Evolutionary conservation across 2,329 filamentous ascomycete species (phyloP), one percentile per base, ranked within the genome.

Genomic region (Diaporthe sp.): DNA sequence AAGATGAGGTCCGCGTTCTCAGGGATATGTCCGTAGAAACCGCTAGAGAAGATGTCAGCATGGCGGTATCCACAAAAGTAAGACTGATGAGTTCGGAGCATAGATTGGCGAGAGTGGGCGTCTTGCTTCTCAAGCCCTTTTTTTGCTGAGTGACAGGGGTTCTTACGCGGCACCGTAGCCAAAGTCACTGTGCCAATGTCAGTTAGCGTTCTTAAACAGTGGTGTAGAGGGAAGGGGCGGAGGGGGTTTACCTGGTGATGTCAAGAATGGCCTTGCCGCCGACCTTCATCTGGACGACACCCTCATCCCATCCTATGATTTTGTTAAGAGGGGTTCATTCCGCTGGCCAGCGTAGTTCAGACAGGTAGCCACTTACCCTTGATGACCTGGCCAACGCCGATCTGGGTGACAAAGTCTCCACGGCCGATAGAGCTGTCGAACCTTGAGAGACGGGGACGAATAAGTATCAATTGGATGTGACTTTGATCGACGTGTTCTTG

Each of bases 221-320:
- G 22, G 22, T 12, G 25, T 28, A n/a, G 42, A 22, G 31, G 5
- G 39, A 17, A 9, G 17, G 25, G 4, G 22, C 4, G 31, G 31
- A 31, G 22, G 22, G 6, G 25, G 42, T 53, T 84, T 89, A 95
- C 93, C 90, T 89, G 78, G 92, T 90, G 83, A 98, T 98, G 79
- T 92, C 93, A 78, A 99, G 89, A 71, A 91, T 94, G 72, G 95
- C 93, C 88, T 94, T 96, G 90, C 98, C 96, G 83, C 96, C 96
- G 76, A 98, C 88, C 83, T 93, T 93, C 96, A 99, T 98, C 82
- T 91, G 88, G 68, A 88, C 86, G 72, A 98, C 95, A 79, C 94
- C 96, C 86, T 98, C 92, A 82, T 95, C 95, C 95, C 91, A 97
- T 80, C 92, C 94, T 95, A 79, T 77, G 78, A 73, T 74, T 22